Evolutionary conservation across 345 rosid species (phyloP), one percentile per base, ranked within the genome.

Genomic region (Cardamine chenopodiifolia): DNA sequence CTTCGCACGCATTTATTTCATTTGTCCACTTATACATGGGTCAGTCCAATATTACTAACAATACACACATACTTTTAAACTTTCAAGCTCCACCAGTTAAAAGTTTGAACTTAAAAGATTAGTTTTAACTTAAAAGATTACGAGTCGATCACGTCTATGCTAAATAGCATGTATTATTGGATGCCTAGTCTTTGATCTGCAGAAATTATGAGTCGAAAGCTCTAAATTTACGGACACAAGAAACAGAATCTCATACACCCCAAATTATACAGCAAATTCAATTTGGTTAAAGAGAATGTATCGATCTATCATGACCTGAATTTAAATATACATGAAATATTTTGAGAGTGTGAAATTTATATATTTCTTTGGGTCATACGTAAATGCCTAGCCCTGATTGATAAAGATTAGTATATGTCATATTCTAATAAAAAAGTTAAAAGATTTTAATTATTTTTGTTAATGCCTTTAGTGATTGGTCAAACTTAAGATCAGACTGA

Each of bases 31-130:
- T 6, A 11, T 6, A 11, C n/a, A 59, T 59, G 47, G 65, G 10
- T 22, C 29, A 59, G 28, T 19, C 64, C 64, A 35, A 6, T 59
- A 12, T 59, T 60, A 59, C 47, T 59, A 31, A 32, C 15, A 58
- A 9, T 5, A 15, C 34, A 59, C 63, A 19, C 28, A 12, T 8
- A 59, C 22, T 59, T 59, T 35, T 47, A 59, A 59, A 19, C 47
- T 12, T 35, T 58, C 42, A 32, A 58, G 17, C 12, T 29, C 60
- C 60, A 8, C 60, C 19, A 2, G 20, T 29, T 15, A 3, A 26
- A 28, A 31, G 2, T 7, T 5, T 23, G 26, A 25, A 25, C n/a
- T n/a, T n/a, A n/a, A n/a, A n/a, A n/a, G n/a, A n/a, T n/a, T n/a
- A n/a, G n/a, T n/a, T 28, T 23, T 11, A 52, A 52, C 34, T 28